Percentiles rank a stretch among this genome's conserved stretches.
These are phyloP conservation scores for Picochlorum sp. DNA, from an alignment of 139 green algal genomes.

Conservation along the genomic window DNA sequence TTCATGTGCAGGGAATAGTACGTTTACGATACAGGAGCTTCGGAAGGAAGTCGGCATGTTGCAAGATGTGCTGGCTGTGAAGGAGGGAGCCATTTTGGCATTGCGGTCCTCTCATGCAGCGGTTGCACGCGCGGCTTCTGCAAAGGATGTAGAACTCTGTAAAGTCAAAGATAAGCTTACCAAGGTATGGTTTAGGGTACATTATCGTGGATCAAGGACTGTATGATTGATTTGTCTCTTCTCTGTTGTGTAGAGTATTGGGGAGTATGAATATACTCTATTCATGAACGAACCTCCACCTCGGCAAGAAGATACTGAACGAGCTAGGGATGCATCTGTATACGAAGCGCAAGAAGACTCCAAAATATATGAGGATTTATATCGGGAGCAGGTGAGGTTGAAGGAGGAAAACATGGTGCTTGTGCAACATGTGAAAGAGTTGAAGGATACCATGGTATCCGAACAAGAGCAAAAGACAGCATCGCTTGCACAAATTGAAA, in stretches of 20 bases:
- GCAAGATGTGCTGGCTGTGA: not conserved
- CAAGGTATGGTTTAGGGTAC: not conserved
- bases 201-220: no score
- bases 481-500: no score
- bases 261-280: slow-evolving; percentile 6
- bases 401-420: no score
- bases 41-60: not conserved
- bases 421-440: no score
- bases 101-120: not conserved
- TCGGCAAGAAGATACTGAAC: not conserved
- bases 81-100: slow-evolving; percentile 4
- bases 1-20: not conserved
- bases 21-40: not conserved
- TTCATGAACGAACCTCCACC: slow-evolving; percentile 9
- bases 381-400: no score
- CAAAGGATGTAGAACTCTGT: not conserved
- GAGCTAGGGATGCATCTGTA: not conserved
- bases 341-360: not conserved
- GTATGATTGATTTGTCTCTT: no score
- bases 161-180: slow-evolving; percentile 6
- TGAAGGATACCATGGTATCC: no score
- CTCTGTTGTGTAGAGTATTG: slow-evolving; percentile 1
- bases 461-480: no score
- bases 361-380: no score
- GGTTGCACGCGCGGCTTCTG: not conserved